Conservation (phyloP, 257 asterid species). For the Buddleja alternifolia region DNA sequence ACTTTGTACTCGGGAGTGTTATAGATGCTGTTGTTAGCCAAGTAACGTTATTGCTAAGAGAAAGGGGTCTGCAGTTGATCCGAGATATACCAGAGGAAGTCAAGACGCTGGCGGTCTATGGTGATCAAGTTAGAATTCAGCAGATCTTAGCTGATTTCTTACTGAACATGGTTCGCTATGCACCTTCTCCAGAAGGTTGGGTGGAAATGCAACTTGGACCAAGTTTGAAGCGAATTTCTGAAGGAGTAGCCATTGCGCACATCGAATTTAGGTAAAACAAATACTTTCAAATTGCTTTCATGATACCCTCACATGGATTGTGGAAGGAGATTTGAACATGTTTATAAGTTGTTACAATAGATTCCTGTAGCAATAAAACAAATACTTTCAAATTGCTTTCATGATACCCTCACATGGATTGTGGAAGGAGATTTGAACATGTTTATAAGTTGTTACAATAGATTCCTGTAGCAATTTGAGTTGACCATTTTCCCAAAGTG, state of each 20-base stretch:
- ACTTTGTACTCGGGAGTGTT: conserved; percentile 73
- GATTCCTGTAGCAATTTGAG: too few species aligned
- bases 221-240: conserved; percentile 59
- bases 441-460: too few species aligned
- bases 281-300: neutral
- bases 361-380: too few species aligned
- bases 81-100: conserved; percentile 81
- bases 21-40: conserved; percentile 93
- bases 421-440: too few species aligned
- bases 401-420: too few species aligned
- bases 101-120: conserved; percentile 58
- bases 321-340: too few species aligned
- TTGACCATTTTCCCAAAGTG: too few species aligned
- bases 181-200: conserved; percentile 82
- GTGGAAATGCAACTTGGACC: conserved; percentile 81
- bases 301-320: too few species aligned
- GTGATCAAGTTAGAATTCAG: conserved; percentile 30
- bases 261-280: conserved; percentile 67
- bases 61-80: conserved; percentile 71
- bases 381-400: neutral
- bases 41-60: conserved; percentile 71
- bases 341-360: too few species aligned
- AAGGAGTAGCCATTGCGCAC: conserved; percentile 50
- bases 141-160: neutral
- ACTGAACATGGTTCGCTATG: conserved; percentile 24